Evolutionary conservation across 129 eudicot genomes (phyloP).

Genomic region (Pulicaria dysenterica): DNA sequence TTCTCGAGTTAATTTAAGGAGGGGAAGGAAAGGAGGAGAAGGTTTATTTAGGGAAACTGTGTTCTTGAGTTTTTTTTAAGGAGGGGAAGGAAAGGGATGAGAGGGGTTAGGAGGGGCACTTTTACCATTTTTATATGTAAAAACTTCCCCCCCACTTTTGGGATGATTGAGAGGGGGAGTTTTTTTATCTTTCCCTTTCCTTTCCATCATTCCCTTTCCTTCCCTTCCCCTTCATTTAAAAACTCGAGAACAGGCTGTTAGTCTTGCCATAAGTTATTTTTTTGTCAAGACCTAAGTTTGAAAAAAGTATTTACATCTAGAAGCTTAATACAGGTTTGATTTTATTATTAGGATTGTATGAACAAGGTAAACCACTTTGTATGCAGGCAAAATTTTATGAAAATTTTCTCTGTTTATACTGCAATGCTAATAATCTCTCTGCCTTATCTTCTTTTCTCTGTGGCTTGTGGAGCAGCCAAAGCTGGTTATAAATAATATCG

Average conservation of each 20-base stretch:
- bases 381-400: background rate
- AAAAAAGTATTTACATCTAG: background rate
- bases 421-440: slow-evolving; percentile 16
- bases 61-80: no score
- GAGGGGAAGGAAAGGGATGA: no score
- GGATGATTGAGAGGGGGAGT: no score
- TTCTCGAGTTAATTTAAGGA: no score
- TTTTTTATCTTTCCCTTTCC: no score
- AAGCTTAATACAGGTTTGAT: background rate
- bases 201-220: no score
- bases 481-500: slow-evolving; percentile 89
- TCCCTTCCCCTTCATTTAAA: background rate
- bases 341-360: background rate
- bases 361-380: slow-evolving; percentile 11
- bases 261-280: background rate
- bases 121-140: no score
- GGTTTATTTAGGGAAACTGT: no score
- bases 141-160: no score
- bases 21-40: no score
- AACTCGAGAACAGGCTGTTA: no score
- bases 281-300: background rate
- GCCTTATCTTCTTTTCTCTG: background rate
- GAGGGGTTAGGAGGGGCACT: no score
- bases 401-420: slow-evolving; percentile 11
- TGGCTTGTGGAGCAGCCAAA: slow-evolving; percentile 62